A percentile compares a stretch with the other conserved stretches of the same genome.
These are phyloP conservation scores for Chaetomiaceae sp. DNA, from an alignment of 2,329 filamentous ascomycete species.

Conservation along the genomic window DNA sequence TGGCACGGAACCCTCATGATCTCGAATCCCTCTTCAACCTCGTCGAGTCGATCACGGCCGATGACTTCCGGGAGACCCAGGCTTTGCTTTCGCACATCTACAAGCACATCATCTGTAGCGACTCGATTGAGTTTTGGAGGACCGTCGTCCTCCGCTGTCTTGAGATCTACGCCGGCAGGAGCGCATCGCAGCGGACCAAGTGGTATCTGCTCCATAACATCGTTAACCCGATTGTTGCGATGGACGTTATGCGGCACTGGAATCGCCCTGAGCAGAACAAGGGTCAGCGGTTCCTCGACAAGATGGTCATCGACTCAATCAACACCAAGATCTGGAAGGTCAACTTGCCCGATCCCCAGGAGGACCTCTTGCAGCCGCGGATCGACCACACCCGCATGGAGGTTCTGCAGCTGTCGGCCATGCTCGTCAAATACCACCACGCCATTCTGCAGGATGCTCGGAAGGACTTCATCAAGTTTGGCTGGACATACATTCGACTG, in stretches of 20 bases:
- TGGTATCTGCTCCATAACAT: conserved; percentile 87
- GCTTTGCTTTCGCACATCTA: conserved; percentile 79
- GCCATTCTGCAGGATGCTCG: conserved; percentile 80
- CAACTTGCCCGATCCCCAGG: conserved; percentile 71
- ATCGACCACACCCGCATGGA: conserved; percentile 97
- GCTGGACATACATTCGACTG: conserved; percentile 96
- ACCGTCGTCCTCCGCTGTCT: conserved; percentile 77
- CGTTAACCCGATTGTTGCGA: conserved; percentile 92
- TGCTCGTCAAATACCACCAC: conserved; percentile 93
- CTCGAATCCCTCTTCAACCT: conserved; percentile 79
- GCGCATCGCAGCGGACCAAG: conserved; percentile 80
- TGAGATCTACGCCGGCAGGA: conserved; percentile 75
- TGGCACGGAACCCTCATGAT: conserved; percentile 68
- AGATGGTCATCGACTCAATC: conserved; percentile 79
- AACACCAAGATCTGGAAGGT: conserved; percentile 92
- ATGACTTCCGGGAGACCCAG: conserved; percentile 73
- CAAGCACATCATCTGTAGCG: conserved; percentile 71
- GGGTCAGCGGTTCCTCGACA: conserved; percentile 73
- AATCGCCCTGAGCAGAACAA: conserved; percentile 49
- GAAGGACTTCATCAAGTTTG: conserved; percentile 98
- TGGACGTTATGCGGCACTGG: conserved; percentile 88
- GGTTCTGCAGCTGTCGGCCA: conserved; percentile 85
- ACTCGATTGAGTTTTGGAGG: conserved; percentile 81
- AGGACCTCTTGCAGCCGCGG: conserved; percentile 76
- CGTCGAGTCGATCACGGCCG: conserved; percentile 75